phyloP scores from a whole-genome alignment of 106 monocot species.

The Alisma plantagoaquatica region DNA sequence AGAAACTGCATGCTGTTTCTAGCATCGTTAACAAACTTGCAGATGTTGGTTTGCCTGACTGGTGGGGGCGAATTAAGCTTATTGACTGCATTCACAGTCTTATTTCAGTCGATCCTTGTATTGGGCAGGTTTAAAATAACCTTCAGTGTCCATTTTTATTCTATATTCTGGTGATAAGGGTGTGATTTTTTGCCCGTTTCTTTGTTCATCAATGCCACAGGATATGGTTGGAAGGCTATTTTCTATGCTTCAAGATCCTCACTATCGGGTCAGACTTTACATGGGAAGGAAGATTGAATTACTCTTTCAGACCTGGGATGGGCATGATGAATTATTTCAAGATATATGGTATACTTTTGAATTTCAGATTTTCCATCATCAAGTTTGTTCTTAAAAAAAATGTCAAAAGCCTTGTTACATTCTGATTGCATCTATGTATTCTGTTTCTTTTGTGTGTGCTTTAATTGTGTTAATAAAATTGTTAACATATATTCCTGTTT shows the following conservation, averaged over 20 bases:
- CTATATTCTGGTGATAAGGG: too few relatives aligned
- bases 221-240: slow-evolving; percentile 66
- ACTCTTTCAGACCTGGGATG: slow-evolving; percentile 97
- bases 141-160: too few relatives aligned
- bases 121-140: slow-evolving; percentile 76
- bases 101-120: slow-evolving; percentile 57
- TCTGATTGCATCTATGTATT: neutral
- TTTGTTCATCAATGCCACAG: slow-evolving; percentile 17
- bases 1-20: slow-evolving; percentile 45
- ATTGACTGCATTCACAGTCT: slow-evolving; percentile 67
- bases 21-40: slow-evolving; percentile 40
- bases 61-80: slow-evolving; percentile 57
- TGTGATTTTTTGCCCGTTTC: neutral
- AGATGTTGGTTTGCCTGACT: slow-evolving; percentile 44
- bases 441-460: neutral
- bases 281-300: slow-evolving; percentile 52
- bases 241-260: slow-evolving; percentile 72
- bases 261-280: slow-evolving; percentile 87
- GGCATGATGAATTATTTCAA: slow-evolving; percentile 78
- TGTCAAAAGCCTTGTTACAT: too few relatives aligned
- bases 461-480: neutral
- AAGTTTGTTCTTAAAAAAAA: neutral
- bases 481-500: neutral
- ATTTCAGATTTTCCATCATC: neutral
- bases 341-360: slow-evolving; percentile 69